Evolutionary conservation across 2,329 filamentous ascomycete genomes (phyloP).

Genomic region (Mycosphaerella sp.): DNA sequence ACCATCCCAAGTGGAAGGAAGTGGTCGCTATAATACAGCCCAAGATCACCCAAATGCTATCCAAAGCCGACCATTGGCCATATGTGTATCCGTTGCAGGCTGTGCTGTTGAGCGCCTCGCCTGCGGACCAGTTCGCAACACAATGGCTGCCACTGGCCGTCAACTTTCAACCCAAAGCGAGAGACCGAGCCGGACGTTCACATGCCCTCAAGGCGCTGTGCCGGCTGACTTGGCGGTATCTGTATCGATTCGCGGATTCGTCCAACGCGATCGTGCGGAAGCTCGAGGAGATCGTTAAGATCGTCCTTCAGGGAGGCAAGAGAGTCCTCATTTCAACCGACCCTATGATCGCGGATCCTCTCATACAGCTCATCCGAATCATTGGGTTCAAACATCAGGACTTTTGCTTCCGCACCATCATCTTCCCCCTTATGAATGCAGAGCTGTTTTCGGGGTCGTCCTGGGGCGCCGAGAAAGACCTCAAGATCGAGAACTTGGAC

Average conservation of each 20-base stretch:
- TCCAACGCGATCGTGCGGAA: conserved; percentile 64
- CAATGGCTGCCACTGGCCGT: conserved; percentile 83
- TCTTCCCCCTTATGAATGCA: conserved; percentile 93
- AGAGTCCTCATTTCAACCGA: conserved; percentile 78
- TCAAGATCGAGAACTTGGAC: conserved; percentile 86
- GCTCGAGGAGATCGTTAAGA: conserved; percentile 79
- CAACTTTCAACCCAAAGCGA: conserved; percentile 71
- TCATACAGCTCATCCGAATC: conserved; percentile 90
- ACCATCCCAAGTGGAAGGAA: conserved; percentile 76
- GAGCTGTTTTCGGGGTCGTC: conserved; percentile 57
- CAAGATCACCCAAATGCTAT: conserved; percentile 73
- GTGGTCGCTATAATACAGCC: conserved; percentile 73
- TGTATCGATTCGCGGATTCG: conserved; percentile 71
- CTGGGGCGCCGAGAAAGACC: conserved; percentile 53
- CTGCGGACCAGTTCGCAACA: conserved; percentile 70
- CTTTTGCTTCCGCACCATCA: conserved; percentile 82
- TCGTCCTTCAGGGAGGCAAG: conserved; percentile 74
- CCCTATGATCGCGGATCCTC: conserved; percentile 72
- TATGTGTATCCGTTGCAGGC: conserved; percentile 83
- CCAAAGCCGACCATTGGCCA: conserved; percentile 87
- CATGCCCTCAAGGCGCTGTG: conserved; percentile 85
- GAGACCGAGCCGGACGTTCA: conserved; percentile 71
- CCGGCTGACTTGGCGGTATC: conserved; percentile 85
- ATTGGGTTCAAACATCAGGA: conserved; percentile 93
- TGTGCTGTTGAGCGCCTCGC: conserved; percentile 80